phyloP scores from a whole-genome alignment of 2,329 filamentous ascomycete genomes.

The Cladosporium sp. region DNA sequence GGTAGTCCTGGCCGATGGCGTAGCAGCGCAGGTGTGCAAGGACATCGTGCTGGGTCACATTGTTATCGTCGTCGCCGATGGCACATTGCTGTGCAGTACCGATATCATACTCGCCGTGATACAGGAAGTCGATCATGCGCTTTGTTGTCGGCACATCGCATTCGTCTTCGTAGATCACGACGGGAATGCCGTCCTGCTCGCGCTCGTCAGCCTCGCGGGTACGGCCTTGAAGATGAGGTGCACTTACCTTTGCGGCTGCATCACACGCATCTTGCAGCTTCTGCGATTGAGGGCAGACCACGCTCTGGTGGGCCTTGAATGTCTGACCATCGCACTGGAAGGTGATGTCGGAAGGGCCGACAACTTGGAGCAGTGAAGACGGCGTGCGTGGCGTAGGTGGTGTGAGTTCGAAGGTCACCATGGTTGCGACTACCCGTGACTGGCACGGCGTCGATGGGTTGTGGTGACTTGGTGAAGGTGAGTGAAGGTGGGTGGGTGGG shows the following conservation, averaged over 20 bases:
- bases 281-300: conserved; percentile 24
- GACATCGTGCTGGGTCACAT: not conserved
- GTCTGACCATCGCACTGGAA: conserved; percentile 22
- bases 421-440: not conserved
- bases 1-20: not conserved
- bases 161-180: conserved; percentile 19
- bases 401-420: not conserved
- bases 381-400: not conserved
- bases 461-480: not conserved
- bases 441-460: not conserved
- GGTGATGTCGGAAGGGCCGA: conserved; percentile 23
- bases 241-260: not conserved
- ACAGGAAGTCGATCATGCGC: conserved; percentile 27
- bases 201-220: conserved; percentile 3
- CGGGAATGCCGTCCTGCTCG: conserved; percentile 4
- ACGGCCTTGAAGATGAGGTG: too few species aligned
- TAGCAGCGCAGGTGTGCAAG: conserved; percentile 3
- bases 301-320: conserved; percentile 24
- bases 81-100: not conserved
- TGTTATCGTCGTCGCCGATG: not conserved
- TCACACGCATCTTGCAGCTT: conserved; percentile 8
- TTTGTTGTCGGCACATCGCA: conserved; percentile 24
- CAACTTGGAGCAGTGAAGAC: not conserved
- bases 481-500: not conserved
- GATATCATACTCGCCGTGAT: conserved; percentile 23